These are phyloP conservation scores for Canavalia gladiata DNA, from an alignment of 306 rosid species.

Conservation along the genomic window DNA sequence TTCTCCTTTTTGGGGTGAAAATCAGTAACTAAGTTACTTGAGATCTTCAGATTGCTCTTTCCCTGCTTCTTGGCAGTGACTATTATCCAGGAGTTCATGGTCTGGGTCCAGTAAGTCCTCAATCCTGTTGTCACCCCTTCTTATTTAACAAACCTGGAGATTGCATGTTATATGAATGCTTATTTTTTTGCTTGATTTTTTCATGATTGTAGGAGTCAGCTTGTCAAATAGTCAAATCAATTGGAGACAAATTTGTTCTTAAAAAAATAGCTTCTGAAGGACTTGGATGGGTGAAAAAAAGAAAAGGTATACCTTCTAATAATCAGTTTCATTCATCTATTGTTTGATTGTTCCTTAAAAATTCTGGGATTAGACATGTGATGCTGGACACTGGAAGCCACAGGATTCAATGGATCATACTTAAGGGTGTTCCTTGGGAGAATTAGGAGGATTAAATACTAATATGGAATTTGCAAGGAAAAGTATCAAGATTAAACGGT, in stretches of 20 bases:
- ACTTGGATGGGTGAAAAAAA: conserved; percentile 66
- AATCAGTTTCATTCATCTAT: background rate
- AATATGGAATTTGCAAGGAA: background rate
- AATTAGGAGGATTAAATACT: background rate
- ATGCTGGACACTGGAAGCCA: background rate
- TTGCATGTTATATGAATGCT: conserved; percentile 38
- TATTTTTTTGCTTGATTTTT: conserved; percentile 38
- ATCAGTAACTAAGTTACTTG: conserved; percentile 47
- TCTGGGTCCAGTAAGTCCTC: conserved; percentile 72
- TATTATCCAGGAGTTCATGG: conserved; percentile 79
- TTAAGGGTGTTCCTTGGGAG: background rate
- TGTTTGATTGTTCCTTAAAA: background rate
- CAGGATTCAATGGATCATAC: background rate
- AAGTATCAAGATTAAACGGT: background rate
- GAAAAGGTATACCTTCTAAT: conserved; percentile 47
- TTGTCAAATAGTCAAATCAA: conserved; percentile 74
- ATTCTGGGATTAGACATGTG: background rate
- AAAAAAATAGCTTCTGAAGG: conserved; percentile 81
- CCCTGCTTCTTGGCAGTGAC: conserved; percentile 85
- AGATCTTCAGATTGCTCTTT: conserved; percentile 76
- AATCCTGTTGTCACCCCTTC: conserved; percentile 17
- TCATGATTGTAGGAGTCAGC: conserved; percentile 70
- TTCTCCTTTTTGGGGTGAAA: conserved; percentile 14
- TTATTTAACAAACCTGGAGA: conserved; percentile 4
- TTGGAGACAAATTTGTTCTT: conserved; percentile 73